phyloP scores from a whole-genome alignment of 805 yeast species.

The Teunomyces panamensis region DNA sequence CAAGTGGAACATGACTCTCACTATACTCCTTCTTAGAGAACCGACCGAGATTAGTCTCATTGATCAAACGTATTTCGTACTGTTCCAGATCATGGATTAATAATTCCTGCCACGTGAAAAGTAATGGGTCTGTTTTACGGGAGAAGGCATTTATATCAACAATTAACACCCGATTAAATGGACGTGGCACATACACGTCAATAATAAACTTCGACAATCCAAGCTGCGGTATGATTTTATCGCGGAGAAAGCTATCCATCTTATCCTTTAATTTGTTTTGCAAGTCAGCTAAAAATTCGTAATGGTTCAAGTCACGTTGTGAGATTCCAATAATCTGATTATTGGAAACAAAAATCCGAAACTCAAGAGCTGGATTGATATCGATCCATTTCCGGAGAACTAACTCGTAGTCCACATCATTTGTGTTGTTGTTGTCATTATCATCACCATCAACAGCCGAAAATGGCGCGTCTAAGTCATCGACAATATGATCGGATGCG shows the following conservation, averaged over 20 bases:
- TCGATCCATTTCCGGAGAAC: conserved; percentile 81
- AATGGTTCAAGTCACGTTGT: conserved; percentile 85
- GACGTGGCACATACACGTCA: conserved; percentile 82
- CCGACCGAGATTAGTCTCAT: conserved; percentile 65
- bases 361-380: conserved; percentile 87
- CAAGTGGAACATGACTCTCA: conserved; percentile 89
- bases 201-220: conserved; percentile 47
- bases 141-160: conserved; percentile 87
- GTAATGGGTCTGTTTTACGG: conserved; percentile 70
- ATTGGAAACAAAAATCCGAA: conserved; percentile 76
- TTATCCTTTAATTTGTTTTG: conserved; percentile 44
- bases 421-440: conserved; percentile 5
- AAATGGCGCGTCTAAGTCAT: conserved; percentile 76
- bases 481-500: conserved; percentile 83
- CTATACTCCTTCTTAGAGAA: conserved; percentile 82
- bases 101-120: conserved; percentile 85
- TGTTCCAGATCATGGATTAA: conserved; percentile 29
- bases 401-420: conserved; percentile 50
- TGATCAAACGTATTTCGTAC: conserved; percentile 63
- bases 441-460: conserved; percentile 38
- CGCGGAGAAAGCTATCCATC: conserved; percentile 56
- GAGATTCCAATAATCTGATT: conserved; percentile 65
- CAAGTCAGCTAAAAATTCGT: conserved; percentile 61
- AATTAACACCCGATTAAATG: conserved; percentile 60
- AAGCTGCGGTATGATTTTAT: conserved; percentile 20